A percentile compares a stretch with the other conserved stretches of the same genome.
Conservation (phyloP, 2,329 filamentous ascomycete species). For the Nothophoma quercina region DNA sequence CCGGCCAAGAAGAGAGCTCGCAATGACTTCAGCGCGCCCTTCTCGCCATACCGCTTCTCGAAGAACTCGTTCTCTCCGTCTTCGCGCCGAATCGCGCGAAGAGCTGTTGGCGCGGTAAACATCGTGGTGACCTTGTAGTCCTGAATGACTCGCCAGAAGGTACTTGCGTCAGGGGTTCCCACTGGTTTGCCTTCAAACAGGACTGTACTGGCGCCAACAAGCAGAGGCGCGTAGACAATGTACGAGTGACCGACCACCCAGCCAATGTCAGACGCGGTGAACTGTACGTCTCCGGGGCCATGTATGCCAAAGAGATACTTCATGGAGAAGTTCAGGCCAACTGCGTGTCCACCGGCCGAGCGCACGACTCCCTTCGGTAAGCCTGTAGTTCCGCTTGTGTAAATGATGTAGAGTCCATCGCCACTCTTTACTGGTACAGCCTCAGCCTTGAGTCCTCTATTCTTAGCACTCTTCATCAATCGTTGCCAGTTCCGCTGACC, state of each 20-base stretch:
- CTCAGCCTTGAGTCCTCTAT: conserved; percentile 71
- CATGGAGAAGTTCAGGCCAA: conserved; percentile 82
- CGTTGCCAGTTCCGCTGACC: conserved; percentile 83
- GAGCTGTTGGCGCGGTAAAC: conserved; percentile 86
- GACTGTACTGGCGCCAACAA: conserved; percentile 84
- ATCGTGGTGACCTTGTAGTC: conserved; percentile 81
- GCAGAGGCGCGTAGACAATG: conserved; percentile 86
- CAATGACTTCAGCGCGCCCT: conserved; percentile 75
- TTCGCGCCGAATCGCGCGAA: conserved; percentile 85
- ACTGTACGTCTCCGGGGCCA: conserved; percentile 82
- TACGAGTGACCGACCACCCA: conserved; percentile 83
- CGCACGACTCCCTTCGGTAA: conserved; percentile 83
- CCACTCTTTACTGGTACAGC: conserved; percentile 80
- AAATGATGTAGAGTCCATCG: conserved; percentile 88
- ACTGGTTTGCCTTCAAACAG: conserved; percentile 95
- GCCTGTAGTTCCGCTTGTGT: conserved; percentile 85
- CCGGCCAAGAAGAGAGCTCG: conserved; percentile 84
- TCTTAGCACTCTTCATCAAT: conserved; percentile 73
- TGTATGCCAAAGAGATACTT: conserved; percentile 83
- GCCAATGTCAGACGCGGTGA: conserved; percentile 85
- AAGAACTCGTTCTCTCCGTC: conserved; percentile 78
- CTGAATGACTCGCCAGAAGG: conserved; percentile 86
- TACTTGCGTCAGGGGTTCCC: conserved; percentile 84
- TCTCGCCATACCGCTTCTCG: conserved; percentile 64
- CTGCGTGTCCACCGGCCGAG: conserved; percentile 85